Conservation (phyloP, 305 asterid genomes). For the Fraxinus ornus region DNA sequence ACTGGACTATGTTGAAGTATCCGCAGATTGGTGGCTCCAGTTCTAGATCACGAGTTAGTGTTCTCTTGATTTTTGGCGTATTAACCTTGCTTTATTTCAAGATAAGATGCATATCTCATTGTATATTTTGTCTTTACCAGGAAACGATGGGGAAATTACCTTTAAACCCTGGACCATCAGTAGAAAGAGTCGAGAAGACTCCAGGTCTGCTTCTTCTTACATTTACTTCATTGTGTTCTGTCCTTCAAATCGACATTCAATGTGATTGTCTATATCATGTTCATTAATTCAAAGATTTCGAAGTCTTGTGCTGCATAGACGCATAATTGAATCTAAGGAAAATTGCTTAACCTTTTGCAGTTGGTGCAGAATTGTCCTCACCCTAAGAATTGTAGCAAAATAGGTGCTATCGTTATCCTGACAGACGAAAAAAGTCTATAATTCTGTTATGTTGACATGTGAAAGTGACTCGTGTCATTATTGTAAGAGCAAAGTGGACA, state of each 20-base stretch:
- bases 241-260: not conserved
- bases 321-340: not conserved
- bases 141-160: slow-evolving; percentile 64
- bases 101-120: slow-evolving; percentile 15
- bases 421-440: not conserved
- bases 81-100: not conserved
- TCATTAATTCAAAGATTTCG: not conserved
- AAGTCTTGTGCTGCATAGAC: not conserved
- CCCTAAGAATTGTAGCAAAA: not conserved
- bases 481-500: not conserved
- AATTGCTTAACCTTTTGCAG: not conserved
- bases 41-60: slow-evolving; percentile 66
- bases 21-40: slow-evolving; percentile 88
- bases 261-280: not conserved
- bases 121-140: slow-evolving; percentile 26
- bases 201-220: slow-evolving; percentile 52
- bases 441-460: not conserved
- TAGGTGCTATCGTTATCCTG: not conserved
- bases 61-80: slow-evolving; percentile 3
- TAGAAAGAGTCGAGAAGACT: slow-evolving; percentile 56
- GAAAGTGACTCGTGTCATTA: not conserved
- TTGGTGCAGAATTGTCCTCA: not conserved
- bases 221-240: not conserved
- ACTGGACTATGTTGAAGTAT: slow-evolving; percentile 93
- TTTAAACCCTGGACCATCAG: slow-evolving; percentile 56